Conservation (phyloP, 495 filamentous ascomycete genomes). For the Durotheca rogersii region DNA sequence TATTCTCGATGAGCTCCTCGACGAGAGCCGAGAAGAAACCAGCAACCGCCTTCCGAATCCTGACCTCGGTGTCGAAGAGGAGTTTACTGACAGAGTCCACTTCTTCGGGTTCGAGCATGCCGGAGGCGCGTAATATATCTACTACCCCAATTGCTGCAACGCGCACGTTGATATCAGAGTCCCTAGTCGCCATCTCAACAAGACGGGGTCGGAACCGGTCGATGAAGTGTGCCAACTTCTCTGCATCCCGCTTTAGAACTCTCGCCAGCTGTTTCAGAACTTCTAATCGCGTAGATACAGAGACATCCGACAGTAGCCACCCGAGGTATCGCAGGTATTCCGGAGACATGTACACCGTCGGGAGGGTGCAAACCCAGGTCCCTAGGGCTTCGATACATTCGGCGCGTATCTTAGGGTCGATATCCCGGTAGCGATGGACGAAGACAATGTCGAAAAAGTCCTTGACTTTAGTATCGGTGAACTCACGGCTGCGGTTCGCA, state of each 20-base stretch:
- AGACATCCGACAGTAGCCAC: conserved; percentile 85
- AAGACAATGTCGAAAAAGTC: conserved; percentile 88
- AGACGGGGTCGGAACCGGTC: conserved; percentile 84
- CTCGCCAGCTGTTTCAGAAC: conserved; percentile 77
- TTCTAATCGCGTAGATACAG: conserved; percentile 66
- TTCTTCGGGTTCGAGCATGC: conserved; percentile 85
- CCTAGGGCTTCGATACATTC: conserved; percentile 84
- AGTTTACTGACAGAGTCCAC: conserved; percentile 81
- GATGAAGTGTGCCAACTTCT: conserved; percentile 79
- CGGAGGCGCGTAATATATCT: conserved; percentile 76
- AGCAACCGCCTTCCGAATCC: conserved; percentile 82
- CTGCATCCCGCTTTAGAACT: conserved; percentile 76
- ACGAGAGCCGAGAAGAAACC: conserved; percentile 86
- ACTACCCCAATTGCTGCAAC: conserved; percentile 76
- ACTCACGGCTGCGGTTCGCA: conserved; percentile 61
- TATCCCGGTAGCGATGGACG: conserved; percentile 90
- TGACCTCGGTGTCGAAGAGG: conserved; percentile 81
- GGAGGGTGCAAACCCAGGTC: conserved; percentile 79
- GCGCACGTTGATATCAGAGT: conserved; percentile 75
- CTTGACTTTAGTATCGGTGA: conserved; percentile 66
- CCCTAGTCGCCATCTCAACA: conserved; percentile 86
- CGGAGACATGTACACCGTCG: conserved; percentile 83
- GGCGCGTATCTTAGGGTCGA: conserved; percentile 81
- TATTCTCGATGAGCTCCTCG: conserved; percentile 74
- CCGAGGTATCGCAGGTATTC: conserved; percentile 88